Evolutionary conservation across 208 protist genomes (phyloP), one percentile per base, ranked within the genome.

Genomic region (Herpetomonas tarakana): DNA sequence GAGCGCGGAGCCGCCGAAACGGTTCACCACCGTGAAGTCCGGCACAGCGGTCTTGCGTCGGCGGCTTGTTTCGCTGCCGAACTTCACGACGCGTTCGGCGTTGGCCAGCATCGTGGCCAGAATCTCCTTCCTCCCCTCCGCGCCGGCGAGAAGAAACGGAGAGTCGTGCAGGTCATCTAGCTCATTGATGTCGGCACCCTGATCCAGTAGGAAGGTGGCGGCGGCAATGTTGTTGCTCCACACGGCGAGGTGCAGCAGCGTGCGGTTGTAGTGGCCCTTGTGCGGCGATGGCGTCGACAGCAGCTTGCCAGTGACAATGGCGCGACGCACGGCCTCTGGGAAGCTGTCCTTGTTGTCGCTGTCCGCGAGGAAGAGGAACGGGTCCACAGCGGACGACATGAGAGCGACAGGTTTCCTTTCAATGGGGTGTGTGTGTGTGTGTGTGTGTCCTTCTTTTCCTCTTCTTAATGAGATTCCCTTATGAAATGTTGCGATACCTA

Each of bases 101-200:
- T 66, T 71, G 21, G 51, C 58, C 47, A 77, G 70, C 31, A 86
- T 73, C 31, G 77, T 46, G 62, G 74, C 49, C 62, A 86, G 58
- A 7, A 86, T 82, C 60, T 76, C 71, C 44, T 61, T 35, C 14
- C 72, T 62, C 12, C 75, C 75, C 57, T 86, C 79, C 35, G 79
- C 71, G 19, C 68, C 70, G 1, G 59, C 27, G 24, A 86, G 66
- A 7, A 82, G 61, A 57, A 80, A 86, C 2, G 79, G 75, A 6
- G 75, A 68, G 71, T 86, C 79, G 52, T 86, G 71, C 45, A 86
- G 56, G 47, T 82, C 65, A 30, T 86, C 79, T 2, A 74, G 62
- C 14, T 54, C 49, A 55, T 87, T 87, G 7, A 87, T 64, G 52
- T 87, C 70, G 3, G 80, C 80, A 2, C 74, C 74, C 12, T 52